Evolutionary conservation across 331 rosid genomes (phyloP).

Genomic region (Saraca asoca): DNA sequence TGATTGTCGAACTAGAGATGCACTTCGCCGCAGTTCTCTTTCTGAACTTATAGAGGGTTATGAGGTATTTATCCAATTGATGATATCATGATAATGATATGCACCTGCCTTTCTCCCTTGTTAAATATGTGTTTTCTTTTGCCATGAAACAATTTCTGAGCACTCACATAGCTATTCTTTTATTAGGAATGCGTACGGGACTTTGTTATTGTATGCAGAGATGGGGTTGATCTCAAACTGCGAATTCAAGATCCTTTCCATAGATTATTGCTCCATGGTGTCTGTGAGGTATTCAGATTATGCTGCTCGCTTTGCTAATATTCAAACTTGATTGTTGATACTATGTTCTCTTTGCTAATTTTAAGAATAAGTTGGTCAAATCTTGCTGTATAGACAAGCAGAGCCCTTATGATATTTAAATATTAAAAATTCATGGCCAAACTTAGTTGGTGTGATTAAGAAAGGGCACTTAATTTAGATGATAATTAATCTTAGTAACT

Average conservation of each 20-base stretch:
- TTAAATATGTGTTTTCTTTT: neutral
- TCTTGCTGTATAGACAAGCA: neutral
- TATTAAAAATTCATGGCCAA: neutral
- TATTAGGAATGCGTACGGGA: slow-evolving; percentile 62
- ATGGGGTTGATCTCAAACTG: slow-evolving; percentile 52
- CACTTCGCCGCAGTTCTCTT: slow-evolving; percentile 81
- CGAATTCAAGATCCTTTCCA: slow-evolving; percentile 79
- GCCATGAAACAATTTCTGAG: neutral
- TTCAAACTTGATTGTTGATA: neutral
- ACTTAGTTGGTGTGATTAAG: neutral
- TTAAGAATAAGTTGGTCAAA: neutral
- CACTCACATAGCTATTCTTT: neutral
- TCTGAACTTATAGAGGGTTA: slow-evolving; percentile 71
- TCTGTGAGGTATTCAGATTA: slow-evolving; percentile 72
- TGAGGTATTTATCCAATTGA: slow-evolving; percentile 58
- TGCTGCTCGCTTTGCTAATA: slow-evolving; percentile 2
- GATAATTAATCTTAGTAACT: no score
- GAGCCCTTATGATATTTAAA: neutral
- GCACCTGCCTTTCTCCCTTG: neutral
- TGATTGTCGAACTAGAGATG: slow-evolving; percentile 81
- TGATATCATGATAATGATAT: neutral
- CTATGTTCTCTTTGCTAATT: neutral
- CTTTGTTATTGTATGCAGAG: slow-evolving; percentile 53
- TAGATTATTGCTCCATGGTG: slow-evolving; percentile 82
- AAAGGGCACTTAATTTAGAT: no score